A percentile compares a stretch with the other conserved stretches of the same genome.
These are phyloP conservation scores for Miscanthus lutarioriparius DNA, from an alignment of 176 grass and related monocot species.

Conservation along the genomic window DNA sequence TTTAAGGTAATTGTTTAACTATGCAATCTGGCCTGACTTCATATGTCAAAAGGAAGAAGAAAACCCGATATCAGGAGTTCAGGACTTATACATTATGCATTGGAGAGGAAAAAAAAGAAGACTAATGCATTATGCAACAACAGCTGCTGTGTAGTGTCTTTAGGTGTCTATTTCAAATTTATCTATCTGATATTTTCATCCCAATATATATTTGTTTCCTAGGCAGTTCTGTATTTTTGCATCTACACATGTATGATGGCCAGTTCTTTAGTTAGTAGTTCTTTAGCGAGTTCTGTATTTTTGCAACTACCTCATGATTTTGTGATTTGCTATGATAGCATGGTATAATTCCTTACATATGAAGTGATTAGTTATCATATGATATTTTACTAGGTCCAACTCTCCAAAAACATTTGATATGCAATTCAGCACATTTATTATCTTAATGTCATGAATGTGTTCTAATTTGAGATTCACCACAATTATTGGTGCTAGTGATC, in stretches of 20 bases:
- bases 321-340: not conserved
- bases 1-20: slow-evolving; percentile 22
- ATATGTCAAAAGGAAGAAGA: not conserved
- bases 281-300: not conserved
- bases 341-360: not conserved
- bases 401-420: not conserved
- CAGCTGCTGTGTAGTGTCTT: not conserved
- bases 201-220: not conserved
- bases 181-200: not conserved
- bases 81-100: not conserved
- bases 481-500: not conserved
- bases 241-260: not conserved
- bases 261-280: not conserved
- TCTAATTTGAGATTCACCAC: not conserved
- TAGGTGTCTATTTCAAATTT: slow-evolving; percentile 7
- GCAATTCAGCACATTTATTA: not conserved
- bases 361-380: not conserved
- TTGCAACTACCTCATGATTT: not conserved
- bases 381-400: not conserved
- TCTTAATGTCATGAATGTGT: not conserved
- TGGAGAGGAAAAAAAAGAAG: not conserved
- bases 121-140: not conserved
- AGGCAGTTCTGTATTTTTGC: not conserved
- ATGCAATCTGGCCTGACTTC: not conserved
- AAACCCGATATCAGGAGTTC: not conserved